Evolutionary conservation across 805 yeast genomes (phyloP).

Genomic region (Pichia eremophila): DNA sequence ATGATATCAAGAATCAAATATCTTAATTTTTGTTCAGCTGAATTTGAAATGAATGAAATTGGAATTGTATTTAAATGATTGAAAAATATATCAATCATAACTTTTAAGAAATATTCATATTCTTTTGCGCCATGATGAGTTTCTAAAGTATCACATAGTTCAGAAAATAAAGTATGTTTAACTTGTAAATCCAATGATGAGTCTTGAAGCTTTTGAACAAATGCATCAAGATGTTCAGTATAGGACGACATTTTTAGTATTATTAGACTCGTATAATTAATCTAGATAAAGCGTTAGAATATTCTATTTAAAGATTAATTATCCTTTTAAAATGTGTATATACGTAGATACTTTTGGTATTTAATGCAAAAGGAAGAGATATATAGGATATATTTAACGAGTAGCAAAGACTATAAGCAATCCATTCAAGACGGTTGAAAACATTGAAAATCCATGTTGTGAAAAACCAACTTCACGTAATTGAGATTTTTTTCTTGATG

Average conservation of each 20-base stretch:
- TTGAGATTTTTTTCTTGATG: too few species aligned
- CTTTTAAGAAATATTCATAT: constrained; percentile 64
- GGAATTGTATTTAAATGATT: constrained; percentile 58
- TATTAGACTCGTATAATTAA: not conserved
- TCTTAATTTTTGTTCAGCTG: constrained; percentile 72
- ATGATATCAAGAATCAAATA: constrained; percentile 68
- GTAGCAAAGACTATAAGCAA: too few species aligned
- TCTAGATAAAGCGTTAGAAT: too few species aligned
- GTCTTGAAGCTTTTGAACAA: constrained; percentile 52
- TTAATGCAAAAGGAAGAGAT: too few species aligned
- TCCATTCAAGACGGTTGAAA: too few species aligned
- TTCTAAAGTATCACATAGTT: constrained; percentile 80
- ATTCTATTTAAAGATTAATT: too few species aligned
- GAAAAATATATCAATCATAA: constrained; percentile 61
- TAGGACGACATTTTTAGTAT: constrained; percentile 22
- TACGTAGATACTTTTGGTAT: too few species aligned
- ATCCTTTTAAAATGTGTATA: too few species aligned
- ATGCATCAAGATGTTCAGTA: constrained; percentile 53
- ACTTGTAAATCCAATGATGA: constrained; percentile 47
- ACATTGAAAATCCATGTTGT: too few species aligned
- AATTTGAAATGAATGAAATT: constrained; percentile 52
- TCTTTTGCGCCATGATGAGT: constrained; percentile 74
- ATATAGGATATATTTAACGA: too few species aligned
- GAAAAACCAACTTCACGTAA: too few species aligned
- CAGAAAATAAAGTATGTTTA: constrained; percentile 64